Evolutionary conservation across 257 asterid species (phyloP), one percentile per base, ranked within the genome.

Genomic region (Salvia hispanica): DNA sequence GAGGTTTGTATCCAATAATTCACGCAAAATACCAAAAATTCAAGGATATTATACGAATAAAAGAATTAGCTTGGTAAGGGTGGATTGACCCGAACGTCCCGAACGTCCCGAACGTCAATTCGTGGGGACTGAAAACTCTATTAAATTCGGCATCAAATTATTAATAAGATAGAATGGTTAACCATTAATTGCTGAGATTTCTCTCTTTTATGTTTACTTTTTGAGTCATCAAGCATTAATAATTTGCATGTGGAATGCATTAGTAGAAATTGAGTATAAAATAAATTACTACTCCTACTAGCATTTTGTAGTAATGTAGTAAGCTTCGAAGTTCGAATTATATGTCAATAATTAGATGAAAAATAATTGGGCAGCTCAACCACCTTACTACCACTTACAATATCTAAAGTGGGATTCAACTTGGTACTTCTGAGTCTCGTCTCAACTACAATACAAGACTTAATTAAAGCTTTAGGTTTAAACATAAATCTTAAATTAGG

Each of bases 331-430:
- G 21, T 18, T 18, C 21, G 21, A 18, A 18, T 18, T 18, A 18
- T 18, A 59, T 8, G 33, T 4, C 47, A 63, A 69, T 64, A 70
- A 75, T 63, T 57, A 42, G 14, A 64, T 40, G n/a, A 66, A 50
- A 3, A 66, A 25, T 66, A 70, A 53, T 39, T 66, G 64, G 74
- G 77, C 72, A 37, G 77, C 64, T 63, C 66, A 64, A 80, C 80
- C 71, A 71, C 70, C 13, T 40, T 47, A 56, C 59, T 60, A 54
- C 76, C 80, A 70, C 21, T 50, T 61, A 72, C 48, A 44, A 31
- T 10, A 51, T 16, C 57, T 40, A 47, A 71, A 79, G 87, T 79
- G 85, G 76, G 75, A 75, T 18, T 78, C 85, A 80, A 73, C 84
- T 73, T 18, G 21, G 83, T 55, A 43, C 54, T 58, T 77, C 78